Conservation (phyloP, 1,284 basidiomycete species). For the Cystobasidium pallidum region DNA sequence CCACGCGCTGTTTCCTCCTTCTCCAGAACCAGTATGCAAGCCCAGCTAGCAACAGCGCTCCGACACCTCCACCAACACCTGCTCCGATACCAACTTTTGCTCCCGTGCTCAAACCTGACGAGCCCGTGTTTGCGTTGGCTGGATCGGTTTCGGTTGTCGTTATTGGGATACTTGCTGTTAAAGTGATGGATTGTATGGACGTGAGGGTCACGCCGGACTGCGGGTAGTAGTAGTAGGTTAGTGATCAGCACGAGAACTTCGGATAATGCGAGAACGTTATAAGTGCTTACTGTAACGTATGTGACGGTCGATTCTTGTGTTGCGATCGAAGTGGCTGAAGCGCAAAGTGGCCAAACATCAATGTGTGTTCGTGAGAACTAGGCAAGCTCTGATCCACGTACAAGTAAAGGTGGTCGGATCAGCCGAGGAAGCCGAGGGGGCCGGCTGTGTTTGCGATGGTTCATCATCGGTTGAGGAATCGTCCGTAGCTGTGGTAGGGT, state of each 20-base stretch:
- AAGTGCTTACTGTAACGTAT: slow-evolving; percentile 16
- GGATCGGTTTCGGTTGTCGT: slow-evolving; percentile 10
- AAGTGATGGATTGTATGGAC: slow-evolving; percentile 34
- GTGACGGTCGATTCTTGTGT: slow-evolving; percentile 34
- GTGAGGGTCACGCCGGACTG: slow-evolving; percentile 42
- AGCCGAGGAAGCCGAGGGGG: background rate
- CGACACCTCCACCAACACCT: slow-evolving; percentile 35
- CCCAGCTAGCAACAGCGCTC: background rate
- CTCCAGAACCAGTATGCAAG: slow-evolving; percentile 33
- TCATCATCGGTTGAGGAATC: background rate
- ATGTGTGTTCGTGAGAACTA: no score
- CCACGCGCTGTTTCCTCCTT: slow-evolving; percentile 33
- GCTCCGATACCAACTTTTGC: slow-evolving; percentile 39
- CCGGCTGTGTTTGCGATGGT: background rate
- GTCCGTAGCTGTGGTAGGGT: slow-evolving; percentile 4
- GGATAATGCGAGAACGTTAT: background rate
- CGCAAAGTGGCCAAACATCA: background rate
- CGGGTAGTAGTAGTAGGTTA: no score
- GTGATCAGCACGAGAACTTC: background rate
- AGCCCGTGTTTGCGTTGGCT: slow-evolving; percentile 7
- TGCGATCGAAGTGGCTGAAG: background rate
- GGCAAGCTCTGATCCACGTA: background rate
- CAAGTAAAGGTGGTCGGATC: slow-evolving; percentile 1
- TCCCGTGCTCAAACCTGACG: slow-evolving; percentile 27
- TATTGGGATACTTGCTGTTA: slow-evolving; percentile 17